These are phyloP conservation scores for Alternaria consortialis DNA, from an alignment of 2,329 filamentous ascomycete genomes.

Conservation along the genomic window DNA sequence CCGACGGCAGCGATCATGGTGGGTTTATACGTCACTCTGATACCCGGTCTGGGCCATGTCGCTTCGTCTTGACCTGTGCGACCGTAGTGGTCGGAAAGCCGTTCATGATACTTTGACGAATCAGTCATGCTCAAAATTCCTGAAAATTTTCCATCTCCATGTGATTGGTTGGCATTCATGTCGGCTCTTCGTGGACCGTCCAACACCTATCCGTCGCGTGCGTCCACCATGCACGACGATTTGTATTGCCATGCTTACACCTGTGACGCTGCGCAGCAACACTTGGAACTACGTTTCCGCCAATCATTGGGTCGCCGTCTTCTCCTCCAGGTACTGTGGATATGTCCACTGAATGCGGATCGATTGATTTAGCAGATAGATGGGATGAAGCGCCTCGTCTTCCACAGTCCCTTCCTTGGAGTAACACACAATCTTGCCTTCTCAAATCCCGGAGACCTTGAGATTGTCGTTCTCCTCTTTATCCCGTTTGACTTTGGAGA, in stretches of 20 bases:
- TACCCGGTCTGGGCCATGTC: slow-evolving; percentile 13
- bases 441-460: background rate
- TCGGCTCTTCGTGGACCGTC: background rate
- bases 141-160: background rate
- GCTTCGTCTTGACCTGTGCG: background rate
- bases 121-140: background rate
- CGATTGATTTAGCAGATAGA: background rate
- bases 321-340: background rate
- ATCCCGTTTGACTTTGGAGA: no score
- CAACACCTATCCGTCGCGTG: slow-evolving; percentile 10
- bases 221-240: slow-evolving; percentile 12
- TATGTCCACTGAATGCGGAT: background rate
- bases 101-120: background rate
- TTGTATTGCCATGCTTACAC: background rate
- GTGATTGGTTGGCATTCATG: background rate
- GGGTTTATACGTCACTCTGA: slow-evolving; percentile 15
- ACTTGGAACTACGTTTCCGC: background rate
- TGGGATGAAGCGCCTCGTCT: background rate
- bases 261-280: background rate
- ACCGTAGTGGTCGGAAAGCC: slow-evolving; percentile 15
- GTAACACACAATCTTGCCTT: background rate
- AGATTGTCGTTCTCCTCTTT: no score
- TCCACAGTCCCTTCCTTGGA: background rate
- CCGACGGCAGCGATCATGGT: background rate
- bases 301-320: background rate